Conservation (phyloP, 2,329 filamentous ascomycete genomes). For the Emergomyces pasteurianus region DNA sequence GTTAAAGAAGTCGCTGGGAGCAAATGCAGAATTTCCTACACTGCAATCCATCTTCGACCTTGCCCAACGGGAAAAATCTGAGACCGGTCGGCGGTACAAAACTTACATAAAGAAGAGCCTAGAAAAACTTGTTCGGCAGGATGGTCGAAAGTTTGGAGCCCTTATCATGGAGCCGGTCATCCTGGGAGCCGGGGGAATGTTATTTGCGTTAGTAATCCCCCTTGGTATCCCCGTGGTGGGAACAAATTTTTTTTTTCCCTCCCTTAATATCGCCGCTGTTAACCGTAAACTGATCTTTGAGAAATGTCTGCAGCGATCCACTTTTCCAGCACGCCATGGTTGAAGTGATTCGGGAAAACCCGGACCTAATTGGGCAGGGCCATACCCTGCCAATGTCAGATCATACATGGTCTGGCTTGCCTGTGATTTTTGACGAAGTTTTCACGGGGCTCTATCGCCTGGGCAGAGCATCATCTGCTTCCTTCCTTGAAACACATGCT, state of each 20-base stretch:
- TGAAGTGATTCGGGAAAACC: slow-evolving; percentile 50
- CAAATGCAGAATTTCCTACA: slow-evolving; percentile 34
- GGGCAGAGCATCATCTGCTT: slow-evolving; percentile 57
- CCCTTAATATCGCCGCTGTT: neutral
- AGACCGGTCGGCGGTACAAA: slow-evolving; percentile 43
- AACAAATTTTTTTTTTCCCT: neutral
- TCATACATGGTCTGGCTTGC: slow-evolving; percentile 57
- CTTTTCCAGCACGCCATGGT: slow-evolving; percentile 66
- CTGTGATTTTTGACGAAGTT: slow-evolving; percentile 74
- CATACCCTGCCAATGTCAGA: slow-evolving; percentile 8
- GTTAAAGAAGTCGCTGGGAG: slow-evolving; percentile 37
- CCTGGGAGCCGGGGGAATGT: slow-evolving; percentile 73
- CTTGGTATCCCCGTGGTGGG: neutral
- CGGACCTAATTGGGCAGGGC: slow-evolving; percentile 39
- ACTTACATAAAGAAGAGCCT: slow-evolving; percentile 47
- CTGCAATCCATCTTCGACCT: slow-evolving; percentile 52
- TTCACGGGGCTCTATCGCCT: slow-evolving; percentile 79
- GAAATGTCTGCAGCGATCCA: slow-evolving; percentile 48
- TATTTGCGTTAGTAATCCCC: slow-evolving; percentile 50
- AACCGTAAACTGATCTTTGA: neutral
- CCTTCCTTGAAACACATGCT: slow-evolving; percentile 54
- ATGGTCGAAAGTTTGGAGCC: slow-evolving; percentile 60
- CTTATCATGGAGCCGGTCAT: slow-evolving; percentile 71
- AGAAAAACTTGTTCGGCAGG: slow-evolving; percentile 37
- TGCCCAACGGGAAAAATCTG: slow-evolving; percentile 33